Base-by-base conservation (phyloP, 2,329 filamentous ascomycete genomes). In the Fusarium coicis region DNA sequence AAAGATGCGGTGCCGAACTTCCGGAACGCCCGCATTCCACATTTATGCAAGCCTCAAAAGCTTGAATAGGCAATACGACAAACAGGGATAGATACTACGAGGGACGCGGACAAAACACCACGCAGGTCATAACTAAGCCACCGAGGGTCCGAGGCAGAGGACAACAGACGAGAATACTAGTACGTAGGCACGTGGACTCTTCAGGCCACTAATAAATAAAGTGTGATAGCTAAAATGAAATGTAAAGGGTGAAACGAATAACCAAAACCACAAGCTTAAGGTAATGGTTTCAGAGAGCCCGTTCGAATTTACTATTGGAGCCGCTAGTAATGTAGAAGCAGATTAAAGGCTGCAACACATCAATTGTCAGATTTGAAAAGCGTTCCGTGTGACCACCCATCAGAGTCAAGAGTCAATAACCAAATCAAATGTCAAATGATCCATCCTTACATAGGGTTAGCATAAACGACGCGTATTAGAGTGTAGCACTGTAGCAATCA, bases 231-330 rank as follows among this genome's bases (percentile, higher is more conserved):
- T 40, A 44, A 42, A 57, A 30, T 60, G 34, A 72, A 68, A 86
- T 90, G 89, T 91, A 77, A 85, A 86, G 88, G 86, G 88, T 87
- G 85, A 89, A 91, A 91, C 88, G 89, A 91, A 87, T 86, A 83
- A 84, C 87, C 87, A 81, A 80, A 83, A 85, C 85, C 86, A 90
- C 78, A 76, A 80, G 79, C 63, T 71, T 53, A 70, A 60, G 68
- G 53, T 79, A 79, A 75, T 81, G 86, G 86, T 85, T 84, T 90
- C 89, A 91, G 89, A 91, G 88, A 88, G 85, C 87, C 87, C 88
- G 85, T 82, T 74, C 46, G n/a, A 32, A 55, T 66, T 54, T 83
- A 57, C 80, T 91, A 78, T 91, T 85, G 89, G 89, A 91, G 86
- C 76, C 78, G 84, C 85, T 80, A 81, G 84, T 83, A 84, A 85